Percentiles rank a stretch among this genome's conserved stretches.
These are phyloP conservation scores for Aspergillus ustus DNA, from an alignment of 2,329 filamentous ascomycete genomes.

Conservation along the genomic window DNA sequence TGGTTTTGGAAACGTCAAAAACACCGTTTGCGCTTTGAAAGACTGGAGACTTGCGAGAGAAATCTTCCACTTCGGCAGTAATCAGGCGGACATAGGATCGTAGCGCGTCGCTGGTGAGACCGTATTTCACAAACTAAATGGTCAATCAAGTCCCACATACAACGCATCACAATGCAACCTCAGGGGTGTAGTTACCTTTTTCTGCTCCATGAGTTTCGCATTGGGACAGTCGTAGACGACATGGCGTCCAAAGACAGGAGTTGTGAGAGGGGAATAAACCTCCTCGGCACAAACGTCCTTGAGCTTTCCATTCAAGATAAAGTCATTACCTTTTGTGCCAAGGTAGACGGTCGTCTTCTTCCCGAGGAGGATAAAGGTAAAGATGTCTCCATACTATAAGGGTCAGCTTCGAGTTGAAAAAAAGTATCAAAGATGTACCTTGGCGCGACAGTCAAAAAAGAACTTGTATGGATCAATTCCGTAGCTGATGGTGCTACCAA, in stretches of 20 bases:
- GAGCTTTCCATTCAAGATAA: constrained; percentile 89
- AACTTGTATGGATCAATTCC: constrained; percentile 79
- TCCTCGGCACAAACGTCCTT: constrained; percentile 91
- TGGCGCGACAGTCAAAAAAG: constrained; percentile 68
- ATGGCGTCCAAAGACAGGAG: constrained; percentile 76
- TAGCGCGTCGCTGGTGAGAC: constrained; percentile 65
- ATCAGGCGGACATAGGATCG: constrained; percentile 79
- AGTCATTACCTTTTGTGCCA: constrained; percentile 83
- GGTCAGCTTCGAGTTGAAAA: neutral
- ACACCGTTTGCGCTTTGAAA: constrained; percentile 73
- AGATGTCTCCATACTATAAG: constrained; percentile 79
- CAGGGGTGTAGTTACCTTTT: constrained; percentile 66
- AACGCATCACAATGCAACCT: neutral
- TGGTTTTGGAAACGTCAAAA: constrained; percentile 72
- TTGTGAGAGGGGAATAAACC: constrained; percentile 78
- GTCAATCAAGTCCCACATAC: constrained; percentile 28
- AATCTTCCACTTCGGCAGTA: constrained; percentile 72
- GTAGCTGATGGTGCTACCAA: constrained; percentile 91
- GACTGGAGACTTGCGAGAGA: constrained; percentile 67
- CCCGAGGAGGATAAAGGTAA: constrained; percentile 86
- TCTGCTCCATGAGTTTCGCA: constrained; percentile 92
- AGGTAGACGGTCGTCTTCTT: constrained; percentile 87
- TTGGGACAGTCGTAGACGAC: constrained; percentile 93
- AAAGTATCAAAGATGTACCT: constrained; percentile 58
- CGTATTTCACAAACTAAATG: constrained; percentile 64